A percentile compares a stretch with the other conserved stretches of the same genome.
phyloP scores from a whole-genome alignment of 1,284 basidiomycete species.

The Rhodotorula sp. region DNA sequence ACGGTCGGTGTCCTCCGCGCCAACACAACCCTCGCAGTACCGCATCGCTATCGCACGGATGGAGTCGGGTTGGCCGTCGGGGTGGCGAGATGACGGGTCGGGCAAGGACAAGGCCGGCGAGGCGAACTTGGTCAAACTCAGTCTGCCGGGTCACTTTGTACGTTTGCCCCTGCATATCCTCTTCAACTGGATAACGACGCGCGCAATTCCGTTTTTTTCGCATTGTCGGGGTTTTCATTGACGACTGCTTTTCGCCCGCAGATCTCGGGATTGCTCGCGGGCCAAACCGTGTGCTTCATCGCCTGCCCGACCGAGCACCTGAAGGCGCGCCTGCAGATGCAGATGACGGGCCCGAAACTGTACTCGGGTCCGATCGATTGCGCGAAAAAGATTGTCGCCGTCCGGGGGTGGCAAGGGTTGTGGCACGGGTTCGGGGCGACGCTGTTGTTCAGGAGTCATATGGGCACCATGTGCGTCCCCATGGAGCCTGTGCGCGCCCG shows the following conservation, averaged over 20 bases:
- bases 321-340: slow-evolving; percentile 76
- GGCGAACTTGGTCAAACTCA: slow-evolving; percentile 20
- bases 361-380: slow-evolving; percentile 49
- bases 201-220: no score
- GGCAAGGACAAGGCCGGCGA: slow-evolving; percentile 6
- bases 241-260: slow-evolving; percentile 6
- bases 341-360: slow-evolving; percentile 57
- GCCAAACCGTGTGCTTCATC: slow-evolving; percentile 67
- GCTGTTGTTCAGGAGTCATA: slow-evolving; percentile 49
- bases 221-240: no score
- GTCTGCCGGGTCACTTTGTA: slow-evolving; percentile 39
- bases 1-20: no score
- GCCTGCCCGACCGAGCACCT: slow-evolving; percentile 70
- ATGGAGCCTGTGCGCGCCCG: background rate
- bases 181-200: no score
- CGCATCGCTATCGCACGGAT: slow-evolving; percentile 61
- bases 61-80: slow-evolving; percentile 43
- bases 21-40: slow-evolving; percentile 54
- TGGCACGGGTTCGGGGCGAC: slow-evolving; percentile 51
- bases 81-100: slow-evolving; percentile 54
- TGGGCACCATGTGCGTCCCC: slow-evolving; percentile 46
- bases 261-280: slow-evolving; percentile 69
- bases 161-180: background rate
- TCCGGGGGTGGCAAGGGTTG: slow-evolving; percentile 45
- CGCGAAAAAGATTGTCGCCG: slow-evolving; percentile 45